These are phyloP conservation scores for Arthroderma uncinatum DNA, from an alignment of 2,329 filamentous ascomycete species.

Conservation along the genomic window DNA sequence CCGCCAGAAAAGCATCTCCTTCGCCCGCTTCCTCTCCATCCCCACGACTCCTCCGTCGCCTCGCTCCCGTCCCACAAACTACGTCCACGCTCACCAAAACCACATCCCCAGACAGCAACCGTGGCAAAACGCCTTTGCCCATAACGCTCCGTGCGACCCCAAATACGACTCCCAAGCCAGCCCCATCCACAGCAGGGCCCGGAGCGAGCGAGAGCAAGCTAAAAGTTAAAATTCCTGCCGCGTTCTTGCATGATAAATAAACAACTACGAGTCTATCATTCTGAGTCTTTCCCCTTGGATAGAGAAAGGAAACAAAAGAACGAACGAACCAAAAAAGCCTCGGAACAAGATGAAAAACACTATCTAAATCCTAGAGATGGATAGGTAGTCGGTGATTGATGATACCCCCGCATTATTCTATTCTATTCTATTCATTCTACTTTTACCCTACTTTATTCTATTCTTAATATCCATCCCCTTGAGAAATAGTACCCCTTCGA, in stretches of 20 bases:
- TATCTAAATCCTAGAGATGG: too few relatives aligned
- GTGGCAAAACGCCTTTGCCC: neutral
- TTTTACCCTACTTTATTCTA: neutral
- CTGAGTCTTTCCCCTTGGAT: too few relatives aligned
- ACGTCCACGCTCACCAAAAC: neutral
- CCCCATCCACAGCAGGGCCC: neutral
- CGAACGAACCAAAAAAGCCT: neutral
- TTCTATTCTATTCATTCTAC: neutral
- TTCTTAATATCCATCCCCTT: too few relatives aligned
- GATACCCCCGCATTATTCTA: too few relatives aligned
- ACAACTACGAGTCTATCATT: neutral
- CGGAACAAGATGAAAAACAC: too few relatives aligned
- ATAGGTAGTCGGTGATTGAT: too few relatives aligned
- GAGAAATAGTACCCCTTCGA: too few relatives aligned
- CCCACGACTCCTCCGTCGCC: neutral
- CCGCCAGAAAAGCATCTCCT: too few relatives aligned
- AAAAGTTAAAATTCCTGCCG: constrained; percentile 1
- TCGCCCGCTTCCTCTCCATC: neutral
- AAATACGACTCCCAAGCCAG: neutral
- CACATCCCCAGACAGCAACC: neutral
- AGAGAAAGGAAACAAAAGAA: neutral
- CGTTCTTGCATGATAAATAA: constrained; percentile 1
- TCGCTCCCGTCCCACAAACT: neutral
- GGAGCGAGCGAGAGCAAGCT: neutral
- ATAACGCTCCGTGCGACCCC: neutral